Conservation (phyloP, 2,329 filamentous ascomycete species). For the Xylaria sp. region DNA sequence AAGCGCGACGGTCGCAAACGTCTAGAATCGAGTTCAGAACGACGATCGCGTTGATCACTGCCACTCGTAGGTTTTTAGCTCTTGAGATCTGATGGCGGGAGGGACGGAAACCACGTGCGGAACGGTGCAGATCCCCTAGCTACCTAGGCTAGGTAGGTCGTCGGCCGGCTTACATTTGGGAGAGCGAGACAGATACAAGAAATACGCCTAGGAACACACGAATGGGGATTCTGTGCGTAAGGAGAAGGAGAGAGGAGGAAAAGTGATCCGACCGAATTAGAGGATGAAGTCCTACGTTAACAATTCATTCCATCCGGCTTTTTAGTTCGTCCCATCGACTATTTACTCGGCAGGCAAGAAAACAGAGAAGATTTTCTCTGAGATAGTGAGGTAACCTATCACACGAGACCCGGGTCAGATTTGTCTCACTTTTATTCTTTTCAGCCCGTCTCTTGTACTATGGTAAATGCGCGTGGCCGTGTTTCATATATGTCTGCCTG, state of each 20-base stretch:
- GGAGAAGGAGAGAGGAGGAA: no score
- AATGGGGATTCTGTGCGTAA: no score
- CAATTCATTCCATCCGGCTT: no score
- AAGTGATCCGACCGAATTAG: no score
- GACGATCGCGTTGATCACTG: conserved; percentile 39
- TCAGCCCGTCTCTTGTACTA: not conserved
- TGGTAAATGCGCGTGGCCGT: not conserved
- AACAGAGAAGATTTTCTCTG: no score
- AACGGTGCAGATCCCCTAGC: conserved; percentile 24
- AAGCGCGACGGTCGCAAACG: not conserved
- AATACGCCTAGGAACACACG: not conserved
- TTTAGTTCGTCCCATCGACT: no score
- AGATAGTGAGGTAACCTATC: not conserved
- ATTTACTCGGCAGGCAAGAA: no score
- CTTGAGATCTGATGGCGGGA: not conserved
- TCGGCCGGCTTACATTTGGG: not conserved
- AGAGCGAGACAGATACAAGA: not conserved
- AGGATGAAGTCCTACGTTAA: no score
- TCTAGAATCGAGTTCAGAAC: not conserved
- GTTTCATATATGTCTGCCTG: not conserved
- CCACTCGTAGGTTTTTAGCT: conserved; percentile 21
- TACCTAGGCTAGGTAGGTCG: not conserved
- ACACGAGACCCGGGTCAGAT: no score
- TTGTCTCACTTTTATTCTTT: not conserved
- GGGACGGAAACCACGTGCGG: conserved; percentile 27